phyloP scores from a whole-genome alignment of 352 stramenopile genomes.

The Achlya hypogyna region DNA sequence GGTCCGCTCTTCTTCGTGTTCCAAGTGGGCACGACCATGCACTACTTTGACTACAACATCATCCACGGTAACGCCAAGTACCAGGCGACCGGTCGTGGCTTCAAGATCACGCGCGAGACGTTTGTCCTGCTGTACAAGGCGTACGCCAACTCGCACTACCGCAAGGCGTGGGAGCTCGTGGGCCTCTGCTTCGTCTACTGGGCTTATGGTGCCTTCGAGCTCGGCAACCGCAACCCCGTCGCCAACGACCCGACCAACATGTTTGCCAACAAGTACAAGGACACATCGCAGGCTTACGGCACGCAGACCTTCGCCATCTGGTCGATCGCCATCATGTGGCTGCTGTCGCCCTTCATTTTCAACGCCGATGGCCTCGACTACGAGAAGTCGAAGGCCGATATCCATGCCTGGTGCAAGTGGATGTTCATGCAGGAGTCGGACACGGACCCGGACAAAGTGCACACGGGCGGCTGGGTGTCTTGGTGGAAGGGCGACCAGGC shows the following conservation, averaged over 20 bases:
- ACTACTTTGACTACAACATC: constrained; percentile 82
- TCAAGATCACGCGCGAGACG: constrained; percentile 77
- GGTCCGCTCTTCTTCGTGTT: constrained; percentile 75
- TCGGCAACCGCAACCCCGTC: constrained; percentile 25
- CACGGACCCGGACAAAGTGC: constrained; percentile 49
- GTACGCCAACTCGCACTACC: constrained; percentile 62
- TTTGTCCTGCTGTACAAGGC: constrained; percentile 78
- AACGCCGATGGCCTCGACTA: constrained; percentile 80
- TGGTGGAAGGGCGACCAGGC: constrained; percentile 78
- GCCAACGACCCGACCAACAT: constrained; percentile 39
- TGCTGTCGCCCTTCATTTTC: constrained; percentile 74
- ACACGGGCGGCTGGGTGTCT: constrained; percentile 62
- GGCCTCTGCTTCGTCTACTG: constrained; percentile 69
- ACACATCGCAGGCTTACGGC: constrained; percentile 64
- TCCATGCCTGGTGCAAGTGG: constrained; percentile 61
- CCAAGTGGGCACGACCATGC: constrained; percentile 73
- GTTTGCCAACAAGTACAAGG: constrained; percentile 49
- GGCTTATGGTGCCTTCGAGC: constrained; percentile 51
- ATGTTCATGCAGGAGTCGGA: constrained; percentile 70
- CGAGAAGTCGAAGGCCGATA: constrained; percentile 77
- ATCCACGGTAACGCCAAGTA: constrained; percentile 71
- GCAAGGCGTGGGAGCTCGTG: constrained; percentile 69
- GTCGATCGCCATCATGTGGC: constrained; percentile 61
- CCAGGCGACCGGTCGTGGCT: constrained; percentile 70
- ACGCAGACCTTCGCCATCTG: constrained; percentile 78